Percentiles rank a stretch among this genome's conserved stretches.
phyloP scores from a whole-genome alignment of 805 yeast species.

The Kuraishia ogatae region DNA sequence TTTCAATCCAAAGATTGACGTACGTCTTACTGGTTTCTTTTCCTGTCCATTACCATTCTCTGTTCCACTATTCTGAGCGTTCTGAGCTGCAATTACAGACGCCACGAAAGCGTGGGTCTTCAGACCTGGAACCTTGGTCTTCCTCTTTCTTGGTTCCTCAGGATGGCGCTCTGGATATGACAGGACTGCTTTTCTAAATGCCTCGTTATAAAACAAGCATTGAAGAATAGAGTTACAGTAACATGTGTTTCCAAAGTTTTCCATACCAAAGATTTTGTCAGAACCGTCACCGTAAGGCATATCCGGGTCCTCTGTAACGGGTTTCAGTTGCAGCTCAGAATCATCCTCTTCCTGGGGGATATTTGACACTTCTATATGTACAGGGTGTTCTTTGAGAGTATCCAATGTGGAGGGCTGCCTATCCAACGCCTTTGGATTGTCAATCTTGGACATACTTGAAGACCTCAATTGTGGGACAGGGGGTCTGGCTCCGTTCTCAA shows the following conservation, averaged over 20 bases:
- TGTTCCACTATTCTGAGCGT: conserved; percentile 5
- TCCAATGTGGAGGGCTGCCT: conserved; percentile 1
- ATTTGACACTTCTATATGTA: conserved; percentile 10
- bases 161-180: conserved; percentile 34
- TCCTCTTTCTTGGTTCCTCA: conserved; percentile 25
- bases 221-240: conserved; percentile 91
- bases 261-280: conserved; percentile 68
- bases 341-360: conserved; percentile 11
- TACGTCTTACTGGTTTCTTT: conserved; percentile 3
- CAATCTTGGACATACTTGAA: not conserved
- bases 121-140: conserved; percentile 28
- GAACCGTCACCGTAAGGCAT: conserved; percentile 61
- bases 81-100: conserved; percentile 5
- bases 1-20: conserved; percentile 7
- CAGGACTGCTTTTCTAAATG: conserved; percentile 52
- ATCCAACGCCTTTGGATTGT: not conserved
- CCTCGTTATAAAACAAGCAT: conserved; percentile 67
- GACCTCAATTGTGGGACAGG: not conserved
- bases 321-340: conserved; percentile 13
- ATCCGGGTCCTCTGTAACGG: conserved; percentile 12
- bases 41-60: conserved; percentile 20
- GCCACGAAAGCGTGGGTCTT: conserved; percentile 29
- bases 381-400: conserved; percentile 9
- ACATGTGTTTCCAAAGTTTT: conserved; percentile 86
- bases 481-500: not conserved